Evolutionary conservation across 176 grass and related monocot species (phyloP).

Genomic region (Carex scoparia): DNA sequence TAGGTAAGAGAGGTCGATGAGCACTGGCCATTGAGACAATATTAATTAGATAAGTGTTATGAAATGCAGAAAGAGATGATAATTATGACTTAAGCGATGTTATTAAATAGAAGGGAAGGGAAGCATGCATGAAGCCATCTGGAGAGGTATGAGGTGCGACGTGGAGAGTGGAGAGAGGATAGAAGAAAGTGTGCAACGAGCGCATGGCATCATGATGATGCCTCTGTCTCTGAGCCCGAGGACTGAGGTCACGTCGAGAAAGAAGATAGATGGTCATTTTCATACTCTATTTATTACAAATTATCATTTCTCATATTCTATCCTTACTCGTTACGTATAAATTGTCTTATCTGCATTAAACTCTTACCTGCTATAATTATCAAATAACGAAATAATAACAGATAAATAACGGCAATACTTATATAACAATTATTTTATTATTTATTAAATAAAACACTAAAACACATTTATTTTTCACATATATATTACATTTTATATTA

Average conservation of each 20-base stretch:
- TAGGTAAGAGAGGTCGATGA: background rate
- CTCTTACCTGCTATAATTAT: no score
- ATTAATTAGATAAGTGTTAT: background rate
- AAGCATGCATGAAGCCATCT: conserved; percentile 53
- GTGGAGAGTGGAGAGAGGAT: conserved; percentile 15
- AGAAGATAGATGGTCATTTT: background rate
- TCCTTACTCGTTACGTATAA: no score
- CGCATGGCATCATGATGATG: background rate
- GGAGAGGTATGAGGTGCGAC: conserved; percentile 21
- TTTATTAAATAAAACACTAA: no score
- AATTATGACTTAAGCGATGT: background rate
- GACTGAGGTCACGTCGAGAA: background rate
- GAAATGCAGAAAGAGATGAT: background rate
- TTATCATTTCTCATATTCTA: no score
- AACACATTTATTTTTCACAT: no score
- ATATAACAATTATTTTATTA: no score
- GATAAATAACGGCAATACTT: no score
- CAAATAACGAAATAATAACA: no score
- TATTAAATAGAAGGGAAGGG: background rate
- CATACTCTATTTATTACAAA: no score
- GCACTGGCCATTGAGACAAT: conserved; percentile 11
- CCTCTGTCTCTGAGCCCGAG: background rate
- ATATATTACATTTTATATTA: no score
- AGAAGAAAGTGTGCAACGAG: background rate
- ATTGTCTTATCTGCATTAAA: no score